phyloP scores from a whole-genome alignment of 352 stramenopile genomes.

The Globisporangium paddicum region DNA sequence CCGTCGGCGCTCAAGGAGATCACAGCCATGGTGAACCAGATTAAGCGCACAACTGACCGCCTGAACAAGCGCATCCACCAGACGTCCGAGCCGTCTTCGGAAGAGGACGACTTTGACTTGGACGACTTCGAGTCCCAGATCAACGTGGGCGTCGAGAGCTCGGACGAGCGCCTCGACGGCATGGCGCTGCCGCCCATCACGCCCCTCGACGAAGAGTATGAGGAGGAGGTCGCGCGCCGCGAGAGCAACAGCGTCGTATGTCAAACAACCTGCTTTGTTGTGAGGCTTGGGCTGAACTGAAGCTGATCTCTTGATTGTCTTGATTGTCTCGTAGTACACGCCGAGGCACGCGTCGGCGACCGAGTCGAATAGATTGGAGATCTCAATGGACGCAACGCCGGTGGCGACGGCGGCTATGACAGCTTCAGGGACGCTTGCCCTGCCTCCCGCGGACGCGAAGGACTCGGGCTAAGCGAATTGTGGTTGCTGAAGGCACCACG shows the following conservation, averaged over 20 bases:
- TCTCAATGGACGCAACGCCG: neutral
- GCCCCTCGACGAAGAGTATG: constrained; percentile 49
- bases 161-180: constrained; percentile 6
- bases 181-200: constrained; percentile 15
- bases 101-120: constrained; percentile 47
- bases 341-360: neutral
- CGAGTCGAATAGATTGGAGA: neutral
- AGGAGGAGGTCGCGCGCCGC: constrained; percentile 54
- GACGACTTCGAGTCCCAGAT: constrained; percentile 37
- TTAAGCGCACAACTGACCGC: constrained; percentile 57
- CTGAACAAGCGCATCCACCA: constrained; percentile 44
- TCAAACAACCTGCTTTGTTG: too few species aligned
- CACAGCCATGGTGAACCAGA: constrained; percentile 63
- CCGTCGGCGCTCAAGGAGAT: constrained; percentile 59
- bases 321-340: constrained; percentile 6
- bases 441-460: too few species aligned
- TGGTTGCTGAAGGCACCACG: too few species aligned
- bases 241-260: constrained; percentile 42
- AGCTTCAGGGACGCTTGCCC: too few species aligned
- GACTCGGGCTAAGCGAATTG: too few species aligned
- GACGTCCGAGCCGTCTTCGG: constrained; percentile 22
- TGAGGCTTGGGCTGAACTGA: neutral
- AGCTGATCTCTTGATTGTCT: neutral
- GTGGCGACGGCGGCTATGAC: neutral
- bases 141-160: constrained; percentile 18